These are phyloP conservation scores for Lojkania enalia DNA, from an alignment of 2,329 filamentous ascomycete species.

Conservation along the genomic window DNA sequence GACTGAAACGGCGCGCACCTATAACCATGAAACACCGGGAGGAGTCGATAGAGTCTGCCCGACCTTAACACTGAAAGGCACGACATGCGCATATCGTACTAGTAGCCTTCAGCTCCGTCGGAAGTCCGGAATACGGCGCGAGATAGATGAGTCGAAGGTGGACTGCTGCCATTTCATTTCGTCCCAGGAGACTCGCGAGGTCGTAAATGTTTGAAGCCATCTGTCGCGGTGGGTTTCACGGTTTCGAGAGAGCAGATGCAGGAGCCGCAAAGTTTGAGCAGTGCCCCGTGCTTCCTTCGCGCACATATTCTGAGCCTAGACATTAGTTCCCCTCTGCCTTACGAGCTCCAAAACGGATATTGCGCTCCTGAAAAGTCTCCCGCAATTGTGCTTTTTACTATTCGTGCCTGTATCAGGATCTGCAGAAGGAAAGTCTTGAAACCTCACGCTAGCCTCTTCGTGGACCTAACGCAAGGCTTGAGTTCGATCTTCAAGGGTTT, in stretches of 20 bases:
- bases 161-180: no score
- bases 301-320: conserved; percentile 4
- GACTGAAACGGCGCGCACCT: conserved; percentile 1
- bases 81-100: no score
- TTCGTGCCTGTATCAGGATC: conserved; percentile 26
- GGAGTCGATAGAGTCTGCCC: no score
- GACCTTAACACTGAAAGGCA: no score
- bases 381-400: conserved; percentile 8
- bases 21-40: not conserved
- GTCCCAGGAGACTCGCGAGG: no score
- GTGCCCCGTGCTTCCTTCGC: not conserved
- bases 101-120: no score
- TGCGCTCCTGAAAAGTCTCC: conserved; percentile 3
- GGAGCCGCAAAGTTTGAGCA: conserved; percentile 10
- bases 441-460: conserved; percentile 14
- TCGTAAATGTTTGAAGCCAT: not conserved
- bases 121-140: no score
- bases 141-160: no score
- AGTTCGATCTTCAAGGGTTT: conserved; percentile 11
- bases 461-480: conserved; percentile 15
- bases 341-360: conserved; percentile 2
- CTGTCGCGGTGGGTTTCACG: conserved; percentile 18
- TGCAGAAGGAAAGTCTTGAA: conserved; percentile 17
- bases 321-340: not conserved
- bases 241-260: conserved; percentile 16